Evolutionary conservation across 2,329 filamentous ascomycete species (phyloP), one percentile per base, ranked within the genome.

Genomic region (Alternaria dauci): DNA sequence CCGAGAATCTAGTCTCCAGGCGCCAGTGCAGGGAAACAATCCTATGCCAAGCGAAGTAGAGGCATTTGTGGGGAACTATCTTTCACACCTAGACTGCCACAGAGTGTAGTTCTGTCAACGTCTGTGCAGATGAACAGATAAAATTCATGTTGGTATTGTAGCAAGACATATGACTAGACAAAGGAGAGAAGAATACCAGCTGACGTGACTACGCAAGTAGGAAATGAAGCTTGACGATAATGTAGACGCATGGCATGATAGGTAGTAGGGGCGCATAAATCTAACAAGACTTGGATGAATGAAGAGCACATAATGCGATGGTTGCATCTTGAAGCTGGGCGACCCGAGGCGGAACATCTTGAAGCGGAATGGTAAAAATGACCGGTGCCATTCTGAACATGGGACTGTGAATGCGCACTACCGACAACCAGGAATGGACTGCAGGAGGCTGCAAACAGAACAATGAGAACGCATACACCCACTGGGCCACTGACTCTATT

Each of bases 31-130:
- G 11, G 28, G 11, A 12, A 30, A 11, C 4, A 30, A 30, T 30
- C 0, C 11, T 1, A 11, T 30, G 4, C 5, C 28, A 12, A 30
- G 8, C 28, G 28, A 30, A 30, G 28, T 11, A 30, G 28, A 30
- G 1, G 11, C 1, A 8, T 0, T 8, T 8, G 1, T 30, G 9
- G 11, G 9, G 2, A 12, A 23, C 20, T 20, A 4, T 39, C 12
- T 8, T 9, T 2, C 18, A 5, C 18, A 20, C 38, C 4, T 9
- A 18, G 5, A 5, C 5, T n/a, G 4, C 8, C 4, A n/a, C n/a
- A 20, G n/a, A 8, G 3, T 20, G 4, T 20, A 39, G 4, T n/a
- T 18, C 18, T 20, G 4, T 20, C 9, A 7, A 18, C 5, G 5
- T 18, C n/a, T 20, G 3, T 4, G 11, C 8, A 39, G 38, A 20